Base-by-base conservation (phyloP, 164 flowering plant genomes). In the Macadamia integrifolia region DNA sequence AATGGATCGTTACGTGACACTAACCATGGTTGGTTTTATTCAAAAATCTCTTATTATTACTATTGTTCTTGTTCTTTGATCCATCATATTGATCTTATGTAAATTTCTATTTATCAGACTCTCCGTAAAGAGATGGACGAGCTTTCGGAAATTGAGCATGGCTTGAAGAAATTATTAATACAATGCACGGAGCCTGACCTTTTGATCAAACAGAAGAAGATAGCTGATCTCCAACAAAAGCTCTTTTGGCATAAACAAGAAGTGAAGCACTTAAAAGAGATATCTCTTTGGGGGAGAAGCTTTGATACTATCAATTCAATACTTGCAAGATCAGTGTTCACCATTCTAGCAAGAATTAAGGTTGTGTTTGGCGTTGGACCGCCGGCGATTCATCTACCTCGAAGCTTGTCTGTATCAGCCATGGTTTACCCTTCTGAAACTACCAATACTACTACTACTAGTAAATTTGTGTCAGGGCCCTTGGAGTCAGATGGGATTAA, bases 391-490 rank as follows among this genome's bases (percentile, higher is more conserved):
- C 23, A 77, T 15, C 74, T 86, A 1, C 79, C 85, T 0, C 80
- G 90, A 0, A 82, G 86, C 61, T 82, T 88, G 11, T 93, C 96
- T 0, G 86, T 91, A 56, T 86, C 93, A 1, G 93, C 98, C 9
- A 73, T 86, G 0, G 93, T 89, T 3, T 78, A 84, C 71, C 97
- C 89, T 6, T 74, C 89, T 1, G 77, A 76, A 30, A 68, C 65
- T 40, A 69, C 88, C 6, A 80, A 83, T 9, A 70, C 50, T 62
- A 68, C 65, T 40, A 69, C 88, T 8, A 79, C 84, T 9, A 70
- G 56, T 62, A 50, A 74, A 1, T 76, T 77, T 58, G 74, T 75
- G 0, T 83, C 84, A 0, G 87, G 84, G n/a, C 88, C 90, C 5
- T 62, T 83, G 46, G 46, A 68, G 3, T 35, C 40, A 35, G 40